A percentile compares a stretch with the other conserved stretches of the same genome.
phyloP scores from a whole-genome alignment of 176 grass and related monocot species.

The Alloteropsis semialata region DNA sequence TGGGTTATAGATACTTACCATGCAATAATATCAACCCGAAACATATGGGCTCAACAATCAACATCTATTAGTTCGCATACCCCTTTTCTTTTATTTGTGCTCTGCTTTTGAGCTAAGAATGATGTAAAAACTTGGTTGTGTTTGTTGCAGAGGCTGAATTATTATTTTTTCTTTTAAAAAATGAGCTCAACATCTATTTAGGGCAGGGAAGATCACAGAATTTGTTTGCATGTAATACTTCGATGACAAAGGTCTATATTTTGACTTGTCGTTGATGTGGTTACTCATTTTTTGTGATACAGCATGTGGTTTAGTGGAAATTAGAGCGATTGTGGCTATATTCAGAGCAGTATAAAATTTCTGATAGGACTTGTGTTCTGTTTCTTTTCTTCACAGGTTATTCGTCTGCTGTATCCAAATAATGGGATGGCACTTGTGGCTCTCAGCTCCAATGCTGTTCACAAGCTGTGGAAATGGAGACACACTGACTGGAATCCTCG shows the following conservation, averaged over 20 bases:
- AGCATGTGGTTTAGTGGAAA: too few relatives aligned
- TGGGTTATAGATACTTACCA: too few relatives aligned
- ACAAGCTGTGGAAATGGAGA: slow-evolving; percentile 74
- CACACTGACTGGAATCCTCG: slow-evolving; percentile 55
- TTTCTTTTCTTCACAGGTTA: slow-evolving; percentile 30
- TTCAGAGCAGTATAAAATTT: not conserved
- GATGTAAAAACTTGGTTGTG: too few relatives aligned
- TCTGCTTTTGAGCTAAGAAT: too few relatives aligned
- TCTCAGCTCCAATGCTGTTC: slow-evolving; percentile 54
- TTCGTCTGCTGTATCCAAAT: slow-evolving; percentile 50
- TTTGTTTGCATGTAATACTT: not conserved
- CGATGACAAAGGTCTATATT: too few relatives aligned
- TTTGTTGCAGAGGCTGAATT: too few relatives aligned
- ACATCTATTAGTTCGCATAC: too few relatives aligned
- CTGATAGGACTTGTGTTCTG: not conserved
- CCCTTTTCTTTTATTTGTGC: too few relatives aligned
- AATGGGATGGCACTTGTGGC: slow-evolving; percentile 43
- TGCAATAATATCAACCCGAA: too few relatives aligned
- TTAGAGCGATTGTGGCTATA: not conserved
- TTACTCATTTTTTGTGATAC: not conserved
- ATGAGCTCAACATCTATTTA: too few relatives aligned
- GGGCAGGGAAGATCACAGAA: too few relatives aligned
- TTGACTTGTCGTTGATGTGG: not conserved
- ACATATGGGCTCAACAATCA: not conserved
- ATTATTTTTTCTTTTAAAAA: too few relatives aligned